Evolutionary conservation across 1,139 yeast species (phyloP).

Genomic region (Torulaspora globosa): DNA sequence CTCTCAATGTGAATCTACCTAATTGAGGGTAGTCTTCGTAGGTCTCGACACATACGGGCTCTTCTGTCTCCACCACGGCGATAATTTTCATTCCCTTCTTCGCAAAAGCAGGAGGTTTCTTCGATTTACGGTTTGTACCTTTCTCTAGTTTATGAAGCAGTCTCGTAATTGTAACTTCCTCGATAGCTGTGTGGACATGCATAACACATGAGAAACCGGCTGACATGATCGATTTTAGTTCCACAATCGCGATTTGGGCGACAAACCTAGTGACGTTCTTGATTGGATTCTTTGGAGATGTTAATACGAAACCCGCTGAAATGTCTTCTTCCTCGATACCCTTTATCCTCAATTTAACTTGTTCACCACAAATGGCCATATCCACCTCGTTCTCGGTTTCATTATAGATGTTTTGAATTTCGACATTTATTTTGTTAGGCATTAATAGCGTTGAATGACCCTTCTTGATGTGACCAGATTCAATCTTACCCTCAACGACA

Average conservation of each 20-base stretch:
- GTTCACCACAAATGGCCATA: constrained; percentile 92
- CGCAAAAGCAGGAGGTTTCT: constrained; percentile 97
- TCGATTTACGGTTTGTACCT: constrained; percentile 94
- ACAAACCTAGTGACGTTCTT: constrained; percentile 86
- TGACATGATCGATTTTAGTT: constrained; percentile 86
- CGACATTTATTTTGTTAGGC: constrained; percentile 86
- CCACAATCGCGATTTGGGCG: constrained; percentile 96
- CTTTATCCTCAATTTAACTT: constrained; percentile 85
- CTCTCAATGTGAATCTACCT: constrained; percentile 97
- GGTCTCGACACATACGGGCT: constrained; percentile 90
- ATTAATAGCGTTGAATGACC: constrained; percentile 71
- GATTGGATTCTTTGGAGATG: constrained; percentile 82
- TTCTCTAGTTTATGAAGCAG: constrained; percentile 90
- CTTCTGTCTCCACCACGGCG: constrained; percentile 80
- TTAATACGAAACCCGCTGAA: constrained; percentile 83
- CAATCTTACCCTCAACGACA: constrained; percentile 95
- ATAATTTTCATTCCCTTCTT: constrained; percentile 98
- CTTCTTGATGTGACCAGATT: constrained; percentile 87
- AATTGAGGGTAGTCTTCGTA: constrained; percentile 89
- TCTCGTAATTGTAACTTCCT: constrained; percentile 79
- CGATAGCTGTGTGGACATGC: constrained; percentile 98
- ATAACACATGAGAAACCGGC: constrained; percentile 96
- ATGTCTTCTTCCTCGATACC: constrained; percentile 98
- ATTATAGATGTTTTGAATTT: constrained; percentile 79
- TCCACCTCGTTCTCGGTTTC: constrained; percentile 96